These are phyloP conservation scores for Uronychia setigera DNA, from an alignment of 73 alveolate genomes.

Conservation along the genomic window DNA sequence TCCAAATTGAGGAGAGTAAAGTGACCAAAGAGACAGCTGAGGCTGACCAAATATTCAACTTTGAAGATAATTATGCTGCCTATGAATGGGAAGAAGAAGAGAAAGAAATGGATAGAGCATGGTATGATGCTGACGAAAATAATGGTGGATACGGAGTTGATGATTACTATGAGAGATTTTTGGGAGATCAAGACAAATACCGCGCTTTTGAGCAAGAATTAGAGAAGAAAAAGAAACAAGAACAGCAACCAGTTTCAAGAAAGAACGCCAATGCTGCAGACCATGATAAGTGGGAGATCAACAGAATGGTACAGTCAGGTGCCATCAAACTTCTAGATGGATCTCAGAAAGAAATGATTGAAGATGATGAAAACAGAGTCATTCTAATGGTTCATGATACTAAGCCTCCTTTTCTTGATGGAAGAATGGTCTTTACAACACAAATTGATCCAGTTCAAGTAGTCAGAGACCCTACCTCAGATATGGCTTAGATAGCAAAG, in stretches of 20 bases:
- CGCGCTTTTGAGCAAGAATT: constrained; percentile 50
- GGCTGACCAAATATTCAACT: constrained; percentile 6
- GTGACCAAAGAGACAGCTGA: constrained; percentile 11
- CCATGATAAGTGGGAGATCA: constrained; percentile 98
- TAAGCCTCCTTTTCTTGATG: constrained; percentile 99
- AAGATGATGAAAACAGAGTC: constrained; percentile 95
- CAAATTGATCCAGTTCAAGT: constrained; percentile 96
- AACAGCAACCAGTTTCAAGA: constrained; percentile 77
- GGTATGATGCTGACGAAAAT: constrained; percentile 98
- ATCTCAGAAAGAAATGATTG: constrained; percentile 55
- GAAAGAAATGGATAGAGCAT: constrained; percentile 87
- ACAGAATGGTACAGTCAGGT: constrained; percentile 95
- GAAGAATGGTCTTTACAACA: constrained; percentile 93
- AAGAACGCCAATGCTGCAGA: constrained; percentile 88
- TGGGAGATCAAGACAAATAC: constrained; percentile 5
- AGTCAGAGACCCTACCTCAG: constrained; percentile 99
- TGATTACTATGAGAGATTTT: constrained; percentile 49
- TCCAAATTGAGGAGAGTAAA: constrained; percentile 4
- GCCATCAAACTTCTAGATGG: constrained; percentile 78
- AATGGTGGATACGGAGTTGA: constrained; percentile 78
- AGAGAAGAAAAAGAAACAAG: constrained; percentile 71
- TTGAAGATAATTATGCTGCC: constrained; percentile 68
- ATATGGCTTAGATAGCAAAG: constrained; percentile 96
- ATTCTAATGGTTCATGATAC: constrained; percentile 95
- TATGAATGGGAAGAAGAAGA: constrained; percentile 89